Percentiles rank a stretch among this genome's conserved stretches.
These are phyloP conservation scores for Verticillium longisporum DNA, from an alignment of 2,329 filamentous ascomycete species.

Conservation along the genomic window DNA sequence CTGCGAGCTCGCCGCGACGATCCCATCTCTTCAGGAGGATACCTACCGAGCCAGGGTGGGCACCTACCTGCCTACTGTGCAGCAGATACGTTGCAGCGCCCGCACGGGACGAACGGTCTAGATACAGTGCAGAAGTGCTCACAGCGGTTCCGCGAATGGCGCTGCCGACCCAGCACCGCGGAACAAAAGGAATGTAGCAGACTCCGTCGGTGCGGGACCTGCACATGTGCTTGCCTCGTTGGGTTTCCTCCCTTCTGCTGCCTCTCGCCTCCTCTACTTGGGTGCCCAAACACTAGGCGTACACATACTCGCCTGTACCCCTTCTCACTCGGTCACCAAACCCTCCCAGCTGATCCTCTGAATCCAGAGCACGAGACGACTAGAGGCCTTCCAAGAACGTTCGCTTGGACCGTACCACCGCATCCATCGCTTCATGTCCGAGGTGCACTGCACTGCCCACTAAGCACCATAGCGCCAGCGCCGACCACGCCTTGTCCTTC, in stretches of 20 bases:
- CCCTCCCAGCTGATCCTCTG: neutral
- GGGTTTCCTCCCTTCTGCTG: neutral
- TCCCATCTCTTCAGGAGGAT: neutral
- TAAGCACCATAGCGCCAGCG: neutral
- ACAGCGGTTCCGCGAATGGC: neutral
- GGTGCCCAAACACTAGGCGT: neutral
- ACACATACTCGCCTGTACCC: neutral
- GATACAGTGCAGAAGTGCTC: too few relatives aligned
- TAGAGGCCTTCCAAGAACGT: neutral
- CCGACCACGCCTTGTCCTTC: neutral
- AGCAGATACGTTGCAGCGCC: too few relatives aligned
- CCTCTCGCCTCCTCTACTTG: neutral
- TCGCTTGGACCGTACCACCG: neutral
- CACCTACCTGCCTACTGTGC: too few relatives aligned
- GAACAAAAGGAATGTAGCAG: neutral
- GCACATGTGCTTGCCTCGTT: neutral
- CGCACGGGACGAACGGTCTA: too few relatives aligned
- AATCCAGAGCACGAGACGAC: neutral
- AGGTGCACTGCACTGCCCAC: neutral
- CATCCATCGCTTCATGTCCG: neutral
- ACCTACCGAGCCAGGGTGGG: too few relatives aligned
- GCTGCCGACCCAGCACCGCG: neutral
- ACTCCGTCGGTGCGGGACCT: neutral
- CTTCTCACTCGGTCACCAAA: neutral
- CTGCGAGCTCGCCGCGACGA: neutral